Evolutionary conservation across 2,329 filamentous ascomycete species (phyloP), one percentile per base, ranked within the genome.

Genomic region (Penicillium decumbens): DNA sequence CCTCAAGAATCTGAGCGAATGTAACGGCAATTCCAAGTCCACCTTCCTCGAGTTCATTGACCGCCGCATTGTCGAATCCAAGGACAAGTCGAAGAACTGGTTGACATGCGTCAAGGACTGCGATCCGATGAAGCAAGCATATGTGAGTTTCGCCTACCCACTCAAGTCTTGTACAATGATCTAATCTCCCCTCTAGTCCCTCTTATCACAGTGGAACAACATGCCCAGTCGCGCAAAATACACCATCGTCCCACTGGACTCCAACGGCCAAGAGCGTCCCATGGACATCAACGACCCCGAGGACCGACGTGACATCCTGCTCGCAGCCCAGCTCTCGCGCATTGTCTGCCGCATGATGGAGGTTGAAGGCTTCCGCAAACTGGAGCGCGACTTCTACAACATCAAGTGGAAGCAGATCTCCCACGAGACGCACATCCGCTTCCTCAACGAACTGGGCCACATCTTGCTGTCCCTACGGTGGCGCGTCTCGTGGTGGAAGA

Each of bases 331-430:
- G 48, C 61, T 76, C 20, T 73, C 71, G 7, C 70, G 72, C 30
- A 75, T 76, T 39, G 58, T 75, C 49, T 73, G 72, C 57, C 71
- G 73, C 46, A 73, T 74, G 62, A 62, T 75, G 6, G 73, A 76
- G 55, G 69, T 75, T 4, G 72, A 75, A 58, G 73, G 70, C 2
- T 75, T 72, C 65, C 64, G 66, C 27, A 68, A 69, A 43, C 66
- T 76, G 0, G 72, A 76, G 50, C 70, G 68, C 9, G 66, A 69
- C 47, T 71, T 74, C 49, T 73, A 73, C 64, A 73, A 73, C 50
- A 72, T 72, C 54, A 73, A 73, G 53, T 73, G 71, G 69, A 72
- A 73, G 50, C 65, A 72, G 35, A 69, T 71, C 50, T 69, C 70
- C 9, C 65, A 72, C 49, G 71, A 72, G n/a, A 65, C 66, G 2